Evolutionary conservation across 352 stramenopile genomes (phyloP).

Genomic region (Peronospora farinosa): DNA sequence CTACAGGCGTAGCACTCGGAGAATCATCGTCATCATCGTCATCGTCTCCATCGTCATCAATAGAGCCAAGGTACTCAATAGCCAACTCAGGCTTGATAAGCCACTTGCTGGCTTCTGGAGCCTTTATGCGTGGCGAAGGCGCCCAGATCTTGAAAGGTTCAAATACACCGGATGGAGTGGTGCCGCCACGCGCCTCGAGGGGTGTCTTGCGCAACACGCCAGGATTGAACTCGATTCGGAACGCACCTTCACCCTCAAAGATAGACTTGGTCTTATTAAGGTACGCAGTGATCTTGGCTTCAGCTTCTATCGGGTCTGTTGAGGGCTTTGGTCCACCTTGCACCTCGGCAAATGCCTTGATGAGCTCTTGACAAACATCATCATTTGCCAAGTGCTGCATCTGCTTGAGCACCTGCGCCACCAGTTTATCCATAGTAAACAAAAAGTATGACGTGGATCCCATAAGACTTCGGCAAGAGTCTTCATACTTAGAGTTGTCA

Average conservation of each 20-base stretch:
- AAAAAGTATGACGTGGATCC: slow-evolving; percentile 87
- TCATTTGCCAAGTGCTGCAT: slow-evolving; percentile 82
- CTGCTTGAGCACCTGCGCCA: slow-evolving; percentile 81
- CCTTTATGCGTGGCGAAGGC: slow-evolving; percentile 66
- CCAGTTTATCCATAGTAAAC: slow-evolving; percentile 90
- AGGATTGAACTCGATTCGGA: slow-evolving; percentile 79
- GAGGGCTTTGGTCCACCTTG: slow-evolving; percentile 28
- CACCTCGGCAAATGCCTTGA: slow-evolving; percentile 64
- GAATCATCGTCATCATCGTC: slow-evolving; percentile 72
- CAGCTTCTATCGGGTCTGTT: slow-evolving; percentile 20
- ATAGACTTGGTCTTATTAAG: slow-evolving; percentile 73
- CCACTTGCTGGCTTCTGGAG: slow-evolving; percentile 74
- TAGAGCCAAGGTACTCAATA: slow-evolving; percentile 75
- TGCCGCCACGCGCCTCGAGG: slow-evolving; percentile 40
- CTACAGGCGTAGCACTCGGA: slow-evolving; percentile 48
- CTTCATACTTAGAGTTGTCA: slow-evolving; percentile 85
- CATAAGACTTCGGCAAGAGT: slow-evolving; percentile 85
- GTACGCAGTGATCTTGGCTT: slow-evolving; percentile 43
- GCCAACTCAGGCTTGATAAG: slow-evolving; percentile 69
- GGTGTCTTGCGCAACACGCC: slow-evolving; percentile 73
- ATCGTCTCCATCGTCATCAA: slow-evolving; percentile 67
- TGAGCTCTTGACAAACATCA: slow-evolving; percentile 74
- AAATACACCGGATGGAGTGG: slow-evolving; percentile 33
- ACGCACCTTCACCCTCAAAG: slow-evolving; percentile 78
- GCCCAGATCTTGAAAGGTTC: slow-evolving; percentile 78